A percentile compares a stretch with the other conserved stretches of the same genome.
Conservation (phyloP, 805 yeast genomes). For the Yarrowia bubula region DNA sequence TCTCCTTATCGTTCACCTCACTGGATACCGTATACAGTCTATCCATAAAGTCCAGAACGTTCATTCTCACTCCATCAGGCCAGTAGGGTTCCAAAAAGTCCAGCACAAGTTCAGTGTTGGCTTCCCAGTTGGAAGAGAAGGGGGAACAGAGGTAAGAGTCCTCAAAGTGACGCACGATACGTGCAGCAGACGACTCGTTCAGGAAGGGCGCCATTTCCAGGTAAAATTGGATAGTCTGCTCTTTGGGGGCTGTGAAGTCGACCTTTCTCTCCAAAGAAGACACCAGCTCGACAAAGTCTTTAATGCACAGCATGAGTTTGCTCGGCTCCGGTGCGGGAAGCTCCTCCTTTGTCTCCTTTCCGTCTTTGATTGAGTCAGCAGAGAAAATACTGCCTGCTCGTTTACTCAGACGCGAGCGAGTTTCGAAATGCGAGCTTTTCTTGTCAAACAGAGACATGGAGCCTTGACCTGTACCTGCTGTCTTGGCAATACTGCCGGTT, state of each 20-base stretch:
- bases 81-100: constrained; percentile 41
- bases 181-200: constrained; percentile 42
- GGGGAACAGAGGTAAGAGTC: constrained; percentile 55
- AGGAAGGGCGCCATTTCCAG: constrained; percentile 42
- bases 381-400: constrained; percentile 22
- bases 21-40: constrained; percentile 43
- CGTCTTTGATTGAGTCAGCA: not conserved
- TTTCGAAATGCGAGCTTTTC: constrained; percentile 6
- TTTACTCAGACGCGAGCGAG: not conserved
- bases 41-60: constrained; percentile 39
- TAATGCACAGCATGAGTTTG: not conserved
- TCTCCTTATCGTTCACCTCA: constrained; percentile 39
- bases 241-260: constrained; percentile 46
- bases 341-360: constrained; percentile 1
- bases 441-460: constrained; percentile 4
- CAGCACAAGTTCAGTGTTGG: constrained; percentile 47
- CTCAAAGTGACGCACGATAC: constrained; percentile 49
- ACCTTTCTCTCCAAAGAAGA: constrained; percentile 2
- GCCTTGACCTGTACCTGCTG: constrained; percentile 6
- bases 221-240: constrained; percentile 45
- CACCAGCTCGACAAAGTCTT: constrained; percentile 12
- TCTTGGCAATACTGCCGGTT: not conserved
- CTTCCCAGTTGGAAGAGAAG: constrained; percentile 52
- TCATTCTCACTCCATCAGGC: constrained; percentile 32
- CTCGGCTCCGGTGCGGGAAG: not conserved